Base-by-base conservation (phyloP, 179 eudicot genomes). In the Sideroxylon spinosum region DNA sequence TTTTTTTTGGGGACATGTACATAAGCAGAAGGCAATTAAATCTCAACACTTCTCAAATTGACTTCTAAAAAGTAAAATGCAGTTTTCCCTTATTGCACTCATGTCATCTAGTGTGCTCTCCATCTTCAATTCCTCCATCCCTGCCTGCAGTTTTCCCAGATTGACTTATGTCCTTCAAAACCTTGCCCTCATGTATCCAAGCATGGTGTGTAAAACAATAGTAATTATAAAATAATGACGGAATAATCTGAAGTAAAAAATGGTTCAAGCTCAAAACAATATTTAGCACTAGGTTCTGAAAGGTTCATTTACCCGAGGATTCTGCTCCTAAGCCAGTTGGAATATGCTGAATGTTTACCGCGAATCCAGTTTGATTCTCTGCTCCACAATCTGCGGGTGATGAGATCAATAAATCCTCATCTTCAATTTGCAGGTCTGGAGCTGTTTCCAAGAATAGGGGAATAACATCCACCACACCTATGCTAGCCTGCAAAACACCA, bases 291-390 rank as follows among this genome's bases (percentile, higher is more conserved):
- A 52, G 5, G 60, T 25, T 63, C 71, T 49, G 29, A 62, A 46
- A 68, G 22, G 14, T 66, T 44, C 22, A 23, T 69, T 84, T 81
- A 91, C 98, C 97, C 26, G 91, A 89, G 65, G 97, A 95, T 76
- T 88, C 90, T 61, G 89, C 88, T 67, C 78, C 76, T 73, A 95
- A 83, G 82, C 97, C 97, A 63, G 97, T 90, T 62, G 95, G 93
- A 84, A 85, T 57, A 80, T 95, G 98, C 78, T 87, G 83, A 77
- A 91, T 81, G 69, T 71, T 79, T 69, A 92, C 89, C 32, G 76
- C 64, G 20, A 84, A 77, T 69, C 76, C 83, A 71, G 26, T 78
- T 75, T 77, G 81, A 56, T 84, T 81, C 28, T 73, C 78, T 46
- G 71, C 72, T 69, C 79, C 76, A 79, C 78, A 71, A 49, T 83